Conservation (phyloP, 306 rosid species). For the Medicago arabica region DNA sequence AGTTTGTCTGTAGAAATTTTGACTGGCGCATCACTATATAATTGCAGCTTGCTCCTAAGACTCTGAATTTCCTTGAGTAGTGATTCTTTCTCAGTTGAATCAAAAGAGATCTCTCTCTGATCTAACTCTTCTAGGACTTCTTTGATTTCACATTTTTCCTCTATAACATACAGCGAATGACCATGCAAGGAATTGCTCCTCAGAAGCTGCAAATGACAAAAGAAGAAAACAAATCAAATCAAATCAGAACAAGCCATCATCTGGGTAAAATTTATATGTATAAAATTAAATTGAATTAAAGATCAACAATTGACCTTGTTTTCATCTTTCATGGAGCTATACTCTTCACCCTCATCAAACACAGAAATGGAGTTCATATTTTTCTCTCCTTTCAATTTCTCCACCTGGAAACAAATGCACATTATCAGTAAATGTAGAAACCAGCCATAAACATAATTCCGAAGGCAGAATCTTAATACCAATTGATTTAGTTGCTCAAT, state of each 20-base stretch:
- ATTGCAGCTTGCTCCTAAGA: constrained; percentile 70
- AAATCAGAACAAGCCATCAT: constrained; percentile 23
- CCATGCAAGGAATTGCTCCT: constrained; percentile 36
- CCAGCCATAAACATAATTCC: constrained; percentile 27
- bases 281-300: neutral
- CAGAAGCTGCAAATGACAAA: constrained; percentile 48
- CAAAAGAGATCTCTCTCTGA: constrained; percentile 47
- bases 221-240: neutral
- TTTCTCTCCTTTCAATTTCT: constrained; percentile 54
- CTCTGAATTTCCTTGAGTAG: constrained; percentile 83
- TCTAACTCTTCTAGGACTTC: constrained; percentile 69
- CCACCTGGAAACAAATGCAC: constrained; percentile 50
- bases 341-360: constrained; percentile 43
- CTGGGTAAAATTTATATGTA: neutral
- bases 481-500: constrained; percentile 69
- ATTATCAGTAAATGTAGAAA: constrained; percentile 38
- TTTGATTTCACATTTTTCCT: constrained; percentile 71
- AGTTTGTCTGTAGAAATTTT: constrained; percentile 76
- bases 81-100: constrained; percentile 80
- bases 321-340: constrained; percentile 39
- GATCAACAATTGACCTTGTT: constrained; percentile 40
- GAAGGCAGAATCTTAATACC: constrained; percentile 54
- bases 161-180: constrained; percentile 40
- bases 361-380: constrained; percentile 39
- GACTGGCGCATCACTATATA: constrained; percentile 53